phyloP scores from a whole-genome alignment of 805 yeast species.

The Yamadazyma nakazawae region DNA sequence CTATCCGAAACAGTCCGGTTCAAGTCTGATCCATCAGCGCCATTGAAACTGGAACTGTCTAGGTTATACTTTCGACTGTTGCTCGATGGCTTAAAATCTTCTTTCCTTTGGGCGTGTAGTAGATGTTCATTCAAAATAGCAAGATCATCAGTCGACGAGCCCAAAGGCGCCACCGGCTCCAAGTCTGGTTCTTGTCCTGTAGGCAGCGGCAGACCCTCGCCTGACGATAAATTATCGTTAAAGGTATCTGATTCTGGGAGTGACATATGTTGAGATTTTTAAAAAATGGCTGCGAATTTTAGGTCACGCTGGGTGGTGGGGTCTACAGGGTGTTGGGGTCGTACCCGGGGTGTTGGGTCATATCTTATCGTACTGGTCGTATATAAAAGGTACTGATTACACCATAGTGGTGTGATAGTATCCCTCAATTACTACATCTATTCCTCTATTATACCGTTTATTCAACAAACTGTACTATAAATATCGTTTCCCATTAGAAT shows the following conservation, averaged over 20 bases:
- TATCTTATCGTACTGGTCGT: too few species aligned
- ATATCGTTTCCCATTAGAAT: conserved; percentile 16
- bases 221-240: conserved; percentile 14
- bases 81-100: neutral
- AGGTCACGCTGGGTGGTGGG: too few species aligned
- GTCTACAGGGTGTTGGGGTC: too few species aligned
- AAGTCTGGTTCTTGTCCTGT: neutral
- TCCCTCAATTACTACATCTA: neutral
- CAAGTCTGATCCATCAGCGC: neutral
- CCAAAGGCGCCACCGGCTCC: conserved; percentile 4
- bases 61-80: neutral
- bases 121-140: conserved; percentile 9
- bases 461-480: conserved; percentile 37
- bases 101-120: neutral
- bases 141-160: conserved; percentile 2
- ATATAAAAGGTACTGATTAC: neutral
- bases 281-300: neutral
- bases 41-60: too few species aligned
- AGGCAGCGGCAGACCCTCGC: conserved; percentile 23
- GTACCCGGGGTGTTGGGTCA: too few species aligned
- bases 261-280: neutral
- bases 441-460: conserved; percentile 24
- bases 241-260: neutral
- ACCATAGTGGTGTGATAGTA: too few species aligned
- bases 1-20: neutral